Evolutionary conservation across 208 protist species (phyloP).

Genomic region (Trypanosoma avium): DNA sequence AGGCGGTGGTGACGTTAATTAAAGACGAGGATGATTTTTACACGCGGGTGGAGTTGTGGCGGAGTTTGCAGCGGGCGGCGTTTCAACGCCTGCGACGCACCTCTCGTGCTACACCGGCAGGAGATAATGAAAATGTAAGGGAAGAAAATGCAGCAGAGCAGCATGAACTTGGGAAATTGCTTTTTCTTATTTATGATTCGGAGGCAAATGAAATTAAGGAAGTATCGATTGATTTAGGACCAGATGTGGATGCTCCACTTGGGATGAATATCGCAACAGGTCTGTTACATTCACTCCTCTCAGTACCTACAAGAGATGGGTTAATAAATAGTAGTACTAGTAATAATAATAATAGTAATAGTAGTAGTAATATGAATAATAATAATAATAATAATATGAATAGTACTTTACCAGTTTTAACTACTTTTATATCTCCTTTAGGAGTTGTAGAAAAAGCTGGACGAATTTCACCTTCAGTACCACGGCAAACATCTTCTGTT

Average conservation of each 20-base stretch:
- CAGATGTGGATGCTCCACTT: conserved; percentile 44
- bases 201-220: conserved; percentile 68
- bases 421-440: background rate
- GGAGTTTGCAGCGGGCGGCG: conserved; percentile 39
- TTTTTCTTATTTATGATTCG: conserved; percentile 78
- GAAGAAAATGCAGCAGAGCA: background rate
- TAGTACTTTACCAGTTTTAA: background rate
- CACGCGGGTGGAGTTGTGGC: conserved; percentile 60
- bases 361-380: background rate
- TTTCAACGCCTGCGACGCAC: conserved; percentile 31
- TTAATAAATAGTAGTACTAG: background rate
- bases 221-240: conserved; percentile 66
- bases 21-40: conserved; percentile 66
- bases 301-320: no score
- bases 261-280: conserved; percentile 73
- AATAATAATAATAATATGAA: background rate
- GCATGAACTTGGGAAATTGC: conserved; percentile 41
- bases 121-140: background rate
- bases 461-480: background rate
- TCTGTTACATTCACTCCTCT: conserved; percentile 65
- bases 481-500: no score
- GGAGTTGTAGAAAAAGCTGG: background rate
- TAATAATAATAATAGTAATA: background rate
- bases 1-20: conserved; percentile 65
- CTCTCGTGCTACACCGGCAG: background rate